Base-by-base conservation (phyloP, 257 asterid genomes). In the Solanum tarapatanum region DNA sequence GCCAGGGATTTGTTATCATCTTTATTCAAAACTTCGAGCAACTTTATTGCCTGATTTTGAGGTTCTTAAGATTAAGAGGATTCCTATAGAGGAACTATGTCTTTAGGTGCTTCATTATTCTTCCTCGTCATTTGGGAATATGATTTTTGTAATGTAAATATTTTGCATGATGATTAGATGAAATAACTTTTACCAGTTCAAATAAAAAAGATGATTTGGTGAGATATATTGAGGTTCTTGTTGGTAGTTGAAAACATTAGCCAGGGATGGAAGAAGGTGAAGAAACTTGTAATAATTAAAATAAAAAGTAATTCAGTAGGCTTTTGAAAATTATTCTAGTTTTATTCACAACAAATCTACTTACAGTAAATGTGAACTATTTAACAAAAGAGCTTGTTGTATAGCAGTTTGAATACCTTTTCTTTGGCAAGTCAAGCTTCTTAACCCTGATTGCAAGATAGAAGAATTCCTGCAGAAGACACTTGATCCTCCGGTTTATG, bases 31-130 rank as follows among this genome's bases (percentile, higher is more conserved):
- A 87, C 85, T 88, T 35, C 92, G 96, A 83, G 95, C 95, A 82
- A 92, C 93, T 87, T 92, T 98, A 23, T 79, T 97, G 82, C 95
- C 94, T 3, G 97, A 95, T 89, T 97, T 93, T 88, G 98, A 97
- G 91, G 91, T 95, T 90, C 99, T 99, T 19, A 99, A 97, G 91
- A 94, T 97, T 41, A 93, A 92, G 94, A 94, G 99, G 92, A 94
- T 94, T 95, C 97, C 98, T 2, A 92, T 97, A 86, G 99, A 97
- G 88, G 99, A 97, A 91, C 91, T 95, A 30, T 97, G 99, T 87
- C 87, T 97, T 90, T 98, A 96, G 98, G 98, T 95, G 88, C 58
- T 75, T 60, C 84, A 43, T 79, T 79, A 41, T 68, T 83, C 77
- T 74, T 48, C 74, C 45, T 84, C 83, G 69, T 24, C 82, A 17